Conservation (phyloP, 2,329 filamentous ascomycete genomes). For the Ilyonectria destructans region DNA sequence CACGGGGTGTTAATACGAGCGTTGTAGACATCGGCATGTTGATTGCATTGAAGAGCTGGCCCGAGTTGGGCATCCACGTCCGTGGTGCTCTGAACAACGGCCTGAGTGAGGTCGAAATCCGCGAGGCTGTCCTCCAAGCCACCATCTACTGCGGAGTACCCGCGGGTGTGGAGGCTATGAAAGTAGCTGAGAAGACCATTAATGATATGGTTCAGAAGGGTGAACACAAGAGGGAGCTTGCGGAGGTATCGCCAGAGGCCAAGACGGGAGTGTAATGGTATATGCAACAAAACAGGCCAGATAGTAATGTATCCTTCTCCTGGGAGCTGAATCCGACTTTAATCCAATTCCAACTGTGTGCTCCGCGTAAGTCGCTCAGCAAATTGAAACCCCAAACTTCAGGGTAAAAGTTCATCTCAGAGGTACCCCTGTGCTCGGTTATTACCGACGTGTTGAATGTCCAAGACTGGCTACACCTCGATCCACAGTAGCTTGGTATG, state of each 20-base stretch:
- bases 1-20: not conserved
- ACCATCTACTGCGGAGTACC: constrained; percentile 61
- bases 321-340: no score
- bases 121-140: constrained; percentile 68
- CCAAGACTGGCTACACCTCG: no score
- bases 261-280: not conserved
- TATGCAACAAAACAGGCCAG: not conserved
- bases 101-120: constrained; percentile 67
- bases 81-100: constrained; percentile 76
- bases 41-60: constrained; percentile 71
- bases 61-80: constrained; percentile 74
- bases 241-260: constrained; percentile 15
- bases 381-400: no score
- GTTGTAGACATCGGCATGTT: constrained; percentile 71
- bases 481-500: no score
- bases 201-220: constrained; percentile 49
- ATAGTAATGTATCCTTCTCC: not conserved
- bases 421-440: no score
- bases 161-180: constrained; percentile 58
- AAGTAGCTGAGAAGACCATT: constrained; percentile 47
- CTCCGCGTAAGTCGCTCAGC: no score
- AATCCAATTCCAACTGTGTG: constrained; percentile 2
- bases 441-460: no score
- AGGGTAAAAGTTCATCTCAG: no score
- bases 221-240: constrained; percentile 36